phyloP scores from a whole-genome alignment of 345 rosid species.

The Bretschneidera sinensis region DNA sequence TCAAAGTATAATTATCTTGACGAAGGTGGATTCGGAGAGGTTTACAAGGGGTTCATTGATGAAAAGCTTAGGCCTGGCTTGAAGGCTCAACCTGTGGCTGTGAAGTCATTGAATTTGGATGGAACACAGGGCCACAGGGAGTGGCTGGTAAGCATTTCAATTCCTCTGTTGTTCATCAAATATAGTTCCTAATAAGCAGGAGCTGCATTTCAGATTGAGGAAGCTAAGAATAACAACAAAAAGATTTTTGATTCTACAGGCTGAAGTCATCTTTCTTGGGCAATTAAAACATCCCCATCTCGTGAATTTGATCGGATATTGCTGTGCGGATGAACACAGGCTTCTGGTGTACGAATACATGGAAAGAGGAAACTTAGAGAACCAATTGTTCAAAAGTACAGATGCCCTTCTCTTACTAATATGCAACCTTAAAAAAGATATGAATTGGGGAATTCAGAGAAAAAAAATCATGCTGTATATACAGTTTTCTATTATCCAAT shows the following conservation, averaged over 20 bases:
- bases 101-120: conserved; percentile 49
- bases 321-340: conserved; percentile 61
- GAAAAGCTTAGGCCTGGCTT: conserved; percentile 43
- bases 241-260: conserved; percentile 28
- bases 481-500: no score
- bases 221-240: no score
- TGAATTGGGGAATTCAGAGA: no score
- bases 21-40: conserved; percentile 66
- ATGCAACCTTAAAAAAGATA: no score
- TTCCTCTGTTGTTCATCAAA: neutral
- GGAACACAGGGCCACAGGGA: conserved; percentile 66
- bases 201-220: no score
- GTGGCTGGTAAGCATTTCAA: conserved; percentile 48
- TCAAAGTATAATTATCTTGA: conserved; percentile 41
- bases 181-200: neutral
- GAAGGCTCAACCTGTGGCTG: conserved; percentile 55
- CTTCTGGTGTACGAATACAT: conserved; percentile 64
- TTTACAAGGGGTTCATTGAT: conserved; percentile 52
- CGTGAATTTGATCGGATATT: conserved; percentile 65
- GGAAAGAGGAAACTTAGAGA: conserved; percentile 52
- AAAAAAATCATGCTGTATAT: no score
- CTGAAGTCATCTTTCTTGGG: conserved; percentile 75
- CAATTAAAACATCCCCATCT: conserved; percentile 62
- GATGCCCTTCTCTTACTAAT: neutral
- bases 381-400: conserved; percentile 44